These are phyloP conservation scores for Aspergillus campestris DNA, from an alignment of 495 filamentous ascomycete species.

Conservation along the genomic window DNA sequence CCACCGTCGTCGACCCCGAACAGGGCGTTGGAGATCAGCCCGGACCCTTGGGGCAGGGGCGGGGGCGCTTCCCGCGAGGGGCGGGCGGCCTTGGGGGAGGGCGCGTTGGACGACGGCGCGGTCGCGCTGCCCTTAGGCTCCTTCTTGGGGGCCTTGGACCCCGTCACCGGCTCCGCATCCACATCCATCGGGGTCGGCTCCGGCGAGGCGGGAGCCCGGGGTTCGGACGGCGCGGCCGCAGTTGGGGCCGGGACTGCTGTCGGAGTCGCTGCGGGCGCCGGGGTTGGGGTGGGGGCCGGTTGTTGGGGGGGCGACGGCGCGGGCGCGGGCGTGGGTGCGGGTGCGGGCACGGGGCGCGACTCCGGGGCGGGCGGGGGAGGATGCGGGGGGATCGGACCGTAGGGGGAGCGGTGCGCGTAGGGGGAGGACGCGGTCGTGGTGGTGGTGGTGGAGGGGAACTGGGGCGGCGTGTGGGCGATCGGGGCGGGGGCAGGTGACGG, in stretches of 20 bases:
- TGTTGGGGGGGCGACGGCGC: constrained; percentile 8
- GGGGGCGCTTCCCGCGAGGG: constrained; percentile 46
- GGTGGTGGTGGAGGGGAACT: no score
- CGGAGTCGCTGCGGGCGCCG: no score
- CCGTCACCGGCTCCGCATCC: constrained; percentile 21
- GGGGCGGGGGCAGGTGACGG: constrained; percentile 21
- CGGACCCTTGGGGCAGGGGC: constrained; percentile 54
- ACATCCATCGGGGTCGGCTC: constrained; percentile 32
- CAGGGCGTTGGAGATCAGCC: constrained; percentile 55
- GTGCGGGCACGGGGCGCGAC: no score
- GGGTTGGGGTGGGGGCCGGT: no score
- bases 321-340: background rate
- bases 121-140: constrained; percentile 36
- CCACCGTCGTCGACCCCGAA: constrained; percentile 45
- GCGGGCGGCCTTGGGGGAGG: constrained; percentile 50
- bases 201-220: constrained; percentile 6
- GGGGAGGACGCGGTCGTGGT: constrained; percentile 14
- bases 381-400: constrained; percentile 14
- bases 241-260: no score
- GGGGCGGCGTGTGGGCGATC: constrained; percentile 16
- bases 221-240: constrained; percentile 4
- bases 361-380: constrained; percentile 8
- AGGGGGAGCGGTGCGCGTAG: constrained; percentile 23
- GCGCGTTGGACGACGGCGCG: constrained; percentile 46
- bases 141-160: constrained; percentile 17